Percentiles rank a stretch among this genome's conserved stretches.
Conservation (phyloP, 75 land plant genomes). For the Picea glauca region DNA sequence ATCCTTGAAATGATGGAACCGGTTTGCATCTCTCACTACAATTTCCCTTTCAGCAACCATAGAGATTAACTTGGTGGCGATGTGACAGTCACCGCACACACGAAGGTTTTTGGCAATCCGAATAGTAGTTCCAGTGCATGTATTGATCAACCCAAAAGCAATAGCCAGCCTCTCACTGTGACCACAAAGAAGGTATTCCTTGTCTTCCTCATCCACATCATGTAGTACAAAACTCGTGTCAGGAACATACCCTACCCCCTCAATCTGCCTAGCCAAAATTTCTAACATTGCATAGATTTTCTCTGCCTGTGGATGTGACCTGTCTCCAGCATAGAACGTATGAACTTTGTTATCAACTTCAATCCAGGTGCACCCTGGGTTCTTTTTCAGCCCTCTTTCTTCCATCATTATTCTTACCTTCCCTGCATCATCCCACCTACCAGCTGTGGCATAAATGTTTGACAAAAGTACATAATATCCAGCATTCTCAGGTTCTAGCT, state of each 20-base stretch:
- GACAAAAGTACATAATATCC: constrained; percentile 61
- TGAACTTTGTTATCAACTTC: constrained; percentile 39
- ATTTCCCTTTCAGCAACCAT: constrained; percentile 9
- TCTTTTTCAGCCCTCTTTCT: constrained; percentile 42
- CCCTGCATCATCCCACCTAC: constrained; percentile 30
- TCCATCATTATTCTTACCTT: constrained; percentile 46
- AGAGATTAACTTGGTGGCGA: constrained; percentile 8
- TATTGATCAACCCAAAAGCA: constrained; percentile 55
- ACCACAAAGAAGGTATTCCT: constrained; percentile 9
- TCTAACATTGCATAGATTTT: constrained; percentile 37
- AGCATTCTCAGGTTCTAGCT: constrained; percentile 54
- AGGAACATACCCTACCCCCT: constrained; percentile 6
- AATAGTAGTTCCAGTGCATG: constrained; percentile 28
- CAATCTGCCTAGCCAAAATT: constrained; percentile 23
- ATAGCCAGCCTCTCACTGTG: constrained; percentile 67
- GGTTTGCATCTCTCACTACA: neutral
- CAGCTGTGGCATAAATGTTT: constrained; percentile 56
- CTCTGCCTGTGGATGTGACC: constrained; percentile 38
- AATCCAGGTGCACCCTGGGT: constrained; percentile 46
- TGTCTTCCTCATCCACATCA: neutral
- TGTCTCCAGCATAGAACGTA: constrained; percentile 44
- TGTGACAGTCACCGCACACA: constrained; percentile 56
- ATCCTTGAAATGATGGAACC: constrained; percentile 13
- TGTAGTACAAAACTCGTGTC: neutral
- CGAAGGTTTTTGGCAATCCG: constrained; percentile 54